phyloP scores from a whole-genome alignment of 2,329 filamentous ascomycete genomes.

The Pseudogymnoascus sp. region DNA sequence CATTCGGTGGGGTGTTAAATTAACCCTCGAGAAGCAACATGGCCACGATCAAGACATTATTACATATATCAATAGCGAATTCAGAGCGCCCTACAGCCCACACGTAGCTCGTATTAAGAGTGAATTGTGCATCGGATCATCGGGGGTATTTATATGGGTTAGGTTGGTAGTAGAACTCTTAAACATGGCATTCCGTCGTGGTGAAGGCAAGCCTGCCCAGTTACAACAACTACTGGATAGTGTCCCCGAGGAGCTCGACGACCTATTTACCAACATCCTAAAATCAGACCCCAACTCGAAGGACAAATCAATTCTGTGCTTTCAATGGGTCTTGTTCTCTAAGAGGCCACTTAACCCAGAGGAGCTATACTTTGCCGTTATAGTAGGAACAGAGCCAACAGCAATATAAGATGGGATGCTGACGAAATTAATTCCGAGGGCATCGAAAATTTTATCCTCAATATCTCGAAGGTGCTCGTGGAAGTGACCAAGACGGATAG shows the following conservation, averaged over 20 bases:
- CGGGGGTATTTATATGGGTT: constrained; percentile 24
- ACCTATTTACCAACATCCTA: constrained; percentile 44
- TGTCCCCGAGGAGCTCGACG: constrained; percentile 33
- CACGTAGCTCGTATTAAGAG: constrained; percentile 18
- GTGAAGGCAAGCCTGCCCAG: background rate
- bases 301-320: constrained; percentile 35
- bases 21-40: constrained; percentile 21
- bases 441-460: constrained; percentile 30
- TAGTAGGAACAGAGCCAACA: constrained; percentile 22
- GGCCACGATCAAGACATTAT: constrained; percentile 25
- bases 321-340: constrained; percentile 47
- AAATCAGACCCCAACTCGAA: constrained; percentile 35
- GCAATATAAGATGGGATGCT: constrained; percentile 17
- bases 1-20: constrained; percentile 17
- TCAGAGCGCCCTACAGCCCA: constrained; percentile 15
- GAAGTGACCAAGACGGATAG: constrained; percentile 26
- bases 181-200: constrained; percentile 32
- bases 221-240: background rate
- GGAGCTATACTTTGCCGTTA: constrained; percentile 39
- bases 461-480: constrained; percentile 35
- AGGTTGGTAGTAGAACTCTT: constrained; percentile 29
- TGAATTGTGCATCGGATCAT: constrained; percentile 18
- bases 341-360: constrained; percentile 32
- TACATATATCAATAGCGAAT: constrained; percentile 21
- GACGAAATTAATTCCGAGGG: constrained; percentile 20